Conservation (phyloP, 768 basidiomycete species). For the Auriscalpium microsporum region DNA sequence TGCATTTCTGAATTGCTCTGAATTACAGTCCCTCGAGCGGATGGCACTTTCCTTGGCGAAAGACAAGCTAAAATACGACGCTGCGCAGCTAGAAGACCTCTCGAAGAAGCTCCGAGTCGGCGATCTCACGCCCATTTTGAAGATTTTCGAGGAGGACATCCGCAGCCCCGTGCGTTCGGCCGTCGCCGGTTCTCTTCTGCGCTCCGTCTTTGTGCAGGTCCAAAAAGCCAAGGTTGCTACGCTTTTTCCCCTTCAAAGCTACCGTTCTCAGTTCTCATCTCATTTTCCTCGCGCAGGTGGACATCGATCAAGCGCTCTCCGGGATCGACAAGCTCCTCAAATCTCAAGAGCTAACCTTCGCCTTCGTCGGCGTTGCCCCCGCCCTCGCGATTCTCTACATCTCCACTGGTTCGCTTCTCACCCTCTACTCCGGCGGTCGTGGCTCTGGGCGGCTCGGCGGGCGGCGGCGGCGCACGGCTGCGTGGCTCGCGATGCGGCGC, state of each 20-base stretch:
- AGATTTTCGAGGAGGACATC: constrained; percentile 89
- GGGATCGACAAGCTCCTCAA: constrained; percentile 92
- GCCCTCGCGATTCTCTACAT: constrained; percentile 75
- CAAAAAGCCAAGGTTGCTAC: constrained; percentile 88
- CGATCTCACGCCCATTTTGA: constrained; percentile 79
- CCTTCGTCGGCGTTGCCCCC: constrained; percentile 93
- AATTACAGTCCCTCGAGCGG: constrained; percentile 71
- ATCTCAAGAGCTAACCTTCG: constrained; percentile 93
- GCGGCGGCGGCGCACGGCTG: constrained; percentile 38
- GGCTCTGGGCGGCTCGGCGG: constrained; percentile 53
- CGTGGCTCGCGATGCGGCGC: constrained; percentile 70
- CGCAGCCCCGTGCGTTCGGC: constrained; percentile 78
- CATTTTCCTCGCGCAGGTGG: constrained; percentile 46
- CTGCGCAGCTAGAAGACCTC: constrained; percentile 56
- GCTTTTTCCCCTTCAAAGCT: background rate
- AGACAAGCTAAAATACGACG: constrained; percentile 65
- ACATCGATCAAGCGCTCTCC: constrained; percentile 80
- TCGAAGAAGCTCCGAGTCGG: constrained; percentile 63
- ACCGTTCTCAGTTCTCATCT: background rate
- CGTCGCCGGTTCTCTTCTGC: constrained; percentile 68
- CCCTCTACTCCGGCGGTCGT: constrained; percentile 41
- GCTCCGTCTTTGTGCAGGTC: constrained; percentile 84
- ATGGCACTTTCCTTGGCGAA: constrained; percentile 83
- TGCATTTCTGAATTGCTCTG: too few species aligned
- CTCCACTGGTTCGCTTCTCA: constrained; percentile 41